Evolutionary conservation across 768 basidiomycete species (phyloP), one percentile per base, ranked within the genome.

Genomic region (Cystobasidium onofrii): DNA sequence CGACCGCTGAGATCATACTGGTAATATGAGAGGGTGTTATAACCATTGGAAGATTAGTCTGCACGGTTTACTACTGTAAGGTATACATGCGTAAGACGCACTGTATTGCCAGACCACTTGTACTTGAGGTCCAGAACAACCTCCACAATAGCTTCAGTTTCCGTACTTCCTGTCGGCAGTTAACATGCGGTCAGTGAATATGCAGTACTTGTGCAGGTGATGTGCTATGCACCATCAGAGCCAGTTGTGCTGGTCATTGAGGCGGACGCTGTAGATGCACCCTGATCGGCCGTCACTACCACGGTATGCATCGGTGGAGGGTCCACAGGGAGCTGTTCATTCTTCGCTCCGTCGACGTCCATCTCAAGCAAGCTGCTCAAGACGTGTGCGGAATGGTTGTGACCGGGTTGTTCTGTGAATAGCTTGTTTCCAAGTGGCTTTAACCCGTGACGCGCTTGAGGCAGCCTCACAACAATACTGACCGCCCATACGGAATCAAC

Each of bases 71-170:
- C n/a, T n/a, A n/a, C n/a, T n/a, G n/a, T n/a, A n/a, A n/a, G n/a
- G n/a, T n/a, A n/a, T n/a, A n/a, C n/a, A n/a, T n/a, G n/a, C n/a
- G n/a, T n/a, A n/a, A 44, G 10, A 25, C 69, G 34, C n/a, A 71
- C 69, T 15, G 44, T 31, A 20, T 46, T 57, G 20, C 69, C 69
- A 12, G 69, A 55, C 69, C 69, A 71, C 43, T 60, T 71, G 31
- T 71, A 71, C 29, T 46, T 36, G 46, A 71, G 55, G 25, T 71
- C 69, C 13, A 71, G 69, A 1, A 71, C 25, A n/a, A 71, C 25
- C 41, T 71, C 69, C 17, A 71, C 69, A 18, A 71, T 71, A 20
- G 31, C 25, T 6, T 67, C 44, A 4, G 63, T 6, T 41, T 6
- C 23, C 3, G 31, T 20, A 39, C 3, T 31, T 4, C 25, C 34